These are phyloP conservation scores for Pseudogymnoascus sp. DNA, from an alignment of 2,329 filamentous ascomycete species.

Conservation along the genomic window DNA sequence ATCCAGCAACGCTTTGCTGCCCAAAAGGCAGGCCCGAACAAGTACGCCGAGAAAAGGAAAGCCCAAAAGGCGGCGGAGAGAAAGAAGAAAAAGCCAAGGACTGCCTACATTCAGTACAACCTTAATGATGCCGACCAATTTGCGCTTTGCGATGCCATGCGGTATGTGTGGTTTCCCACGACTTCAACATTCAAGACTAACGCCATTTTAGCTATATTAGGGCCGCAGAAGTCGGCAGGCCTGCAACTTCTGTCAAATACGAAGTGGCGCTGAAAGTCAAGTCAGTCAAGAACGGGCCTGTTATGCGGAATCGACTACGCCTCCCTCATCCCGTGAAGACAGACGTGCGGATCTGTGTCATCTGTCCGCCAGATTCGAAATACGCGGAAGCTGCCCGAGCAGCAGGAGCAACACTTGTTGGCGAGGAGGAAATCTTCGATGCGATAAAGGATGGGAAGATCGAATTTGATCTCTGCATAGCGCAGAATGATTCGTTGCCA, in stretches of 20 bases:
- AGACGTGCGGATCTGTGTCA: slow-evolving; percentile 80
- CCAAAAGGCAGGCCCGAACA: slow-evolving; percentile 14
- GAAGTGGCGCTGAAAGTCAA: slow-evolving; percentile 77
- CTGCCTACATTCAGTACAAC: slow-evolving; percentile 28
- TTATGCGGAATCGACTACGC: slow-evolving; percentile 77
- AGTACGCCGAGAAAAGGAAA: slow-evolving; percentile 19
- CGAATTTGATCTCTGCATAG: slow-evolving; percentile 82
- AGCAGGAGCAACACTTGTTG: slow-evolving; percentile 74
- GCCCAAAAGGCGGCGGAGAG: slow-evolving; percentile 15
- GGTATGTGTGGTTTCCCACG: slow-evolving; percentile 41
- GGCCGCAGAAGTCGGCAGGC: slow-evolving; percentile 80
- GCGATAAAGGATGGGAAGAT: slow-evolving; percentile 63
- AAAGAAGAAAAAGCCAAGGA: slow-evolving; percentile 27
- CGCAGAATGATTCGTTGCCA: slow-evolving; percentile 67
- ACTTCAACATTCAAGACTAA: slow-evolving; percentile 20
- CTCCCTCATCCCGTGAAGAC: slow-evolving; percentile 86
- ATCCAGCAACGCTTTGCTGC: slow-evolving; percentile 15
- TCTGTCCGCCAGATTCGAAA: slow-evolving; percentile 73
- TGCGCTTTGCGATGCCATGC: slow-evolving; percentile 84
- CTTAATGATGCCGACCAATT: slow-evolving; percentile 49
- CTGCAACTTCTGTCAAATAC: slow-evolving; percentile 70
- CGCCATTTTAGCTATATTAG: slow-evolving; percentile 63
- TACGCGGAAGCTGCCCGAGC: slow-evolving; percentile 64
- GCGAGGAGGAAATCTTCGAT: slow-evolving; percentile 79
- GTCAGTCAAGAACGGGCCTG: slow-evolving; percentile 75